Base-by-base conservation (phyloP, 257 asterid genomes). In the Scutellaria minor region DNA sequence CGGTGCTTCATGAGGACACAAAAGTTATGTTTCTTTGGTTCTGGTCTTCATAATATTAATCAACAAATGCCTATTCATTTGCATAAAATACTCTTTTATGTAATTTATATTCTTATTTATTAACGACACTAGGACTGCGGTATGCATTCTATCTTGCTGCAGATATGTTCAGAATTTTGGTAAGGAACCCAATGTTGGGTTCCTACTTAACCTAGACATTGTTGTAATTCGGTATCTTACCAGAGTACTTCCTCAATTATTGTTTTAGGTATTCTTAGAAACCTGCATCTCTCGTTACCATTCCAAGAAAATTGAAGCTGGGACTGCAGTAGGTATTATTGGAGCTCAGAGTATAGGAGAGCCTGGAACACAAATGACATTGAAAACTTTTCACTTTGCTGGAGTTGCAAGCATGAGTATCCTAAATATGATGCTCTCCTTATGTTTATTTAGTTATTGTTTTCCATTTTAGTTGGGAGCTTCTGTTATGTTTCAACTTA, bases 371-470 rank as follows among this genome's bases (percentile, higher is more conserved):
- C 99, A 94, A 77, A 94, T 94, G 99, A 94, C 99, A 0, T 76
- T 94, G 78, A 94, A 94, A 87, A 94, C 99, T 77, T 94, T 94
- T 82, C 99, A 94, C 86, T 94, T 94, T 85, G 99, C 99, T 79
- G 99, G 99, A 82, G 99, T 94, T 78, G 99, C 99, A 39, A 94
- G 99, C 96, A 94, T 94, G 99, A 94, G 99, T 94, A 94, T 94
- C 96, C 97, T 91, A 75, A n/a, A 42, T 62, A 74, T 58, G 27
- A 73, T 73, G 55, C 70, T 75, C 6, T 50, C 57, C 44, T 73
- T 48, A 14, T 72, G 39, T 58, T 76, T 55, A 61, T 70, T 55
- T 44, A 57, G 27, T 70, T 65, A 24, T 14, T 64, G 0, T n/a
- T 75, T 64, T 76, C 42, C 52, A 47, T 66, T 61, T 75, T 77